A percentile compares a stretch with the other conserved stretches of the same genome.
These are phyloP conservation scores for Sinapis alba DNA, from an alignment of 441 rosid genomes.

Conservation along the genomic window DNA sequence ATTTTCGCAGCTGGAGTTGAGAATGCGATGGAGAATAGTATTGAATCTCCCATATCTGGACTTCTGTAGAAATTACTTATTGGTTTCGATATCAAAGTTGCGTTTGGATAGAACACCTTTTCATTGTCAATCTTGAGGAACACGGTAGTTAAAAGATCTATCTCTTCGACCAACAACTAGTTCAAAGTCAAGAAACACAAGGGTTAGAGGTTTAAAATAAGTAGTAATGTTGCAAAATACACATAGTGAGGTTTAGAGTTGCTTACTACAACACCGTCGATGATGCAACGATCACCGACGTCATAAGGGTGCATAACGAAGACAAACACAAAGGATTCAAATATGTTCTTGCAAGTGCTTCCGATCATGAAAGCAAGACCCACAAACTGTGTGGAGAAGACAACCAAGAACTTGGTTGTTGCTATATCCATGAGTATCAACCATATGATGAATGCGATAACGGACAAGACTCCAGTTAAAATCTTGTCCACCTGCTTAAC, in stretches of 20 bases:
- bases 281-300: conserved; percentile 83
- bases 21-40: conserved; percentile 75
- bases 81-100: conserved; percentile 65
- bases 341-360: conserved; percentile 78
- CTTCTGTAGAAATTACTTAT: conserved; percentile 82
- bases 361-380: conserved; percentile 76
- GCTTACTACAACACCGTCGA: conserved; percentile 68
- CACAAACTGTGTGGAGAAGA: conserved; percentile 70
- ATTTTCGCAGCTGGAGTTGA: conserved; percentile 60
- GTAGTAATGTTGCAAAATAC: neutral
- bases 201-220: neutral
- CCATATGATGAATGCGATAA: conserved; percentile 58
- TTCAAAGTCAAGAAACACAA: conserved; percentile 17
- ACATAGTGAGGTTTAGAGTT: neutral
- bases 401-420: conserved; percentile 61
- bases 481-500: conserved; percentile 74
- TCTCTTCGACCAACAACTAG: conserved; percentile 94
- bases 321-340: conserved; percentile 80
- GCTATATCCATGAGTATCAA: conserved; percentile 71
- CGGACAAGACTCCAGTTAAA: conserved; percentile 51
- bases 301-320: conserved; percentile 95
- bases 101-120: conserved; percentile 80
- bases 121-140: conserved; percentile 79
- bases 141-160: conserved; percentile 77
- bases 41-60: conserved; percentile 72